Evolutionary conservation across 495 filamentous ascomycete genomes (phyloP), one percentile per base, ranked within the genome.

Genomic region (Penicillium bovifimosum): DNA sequence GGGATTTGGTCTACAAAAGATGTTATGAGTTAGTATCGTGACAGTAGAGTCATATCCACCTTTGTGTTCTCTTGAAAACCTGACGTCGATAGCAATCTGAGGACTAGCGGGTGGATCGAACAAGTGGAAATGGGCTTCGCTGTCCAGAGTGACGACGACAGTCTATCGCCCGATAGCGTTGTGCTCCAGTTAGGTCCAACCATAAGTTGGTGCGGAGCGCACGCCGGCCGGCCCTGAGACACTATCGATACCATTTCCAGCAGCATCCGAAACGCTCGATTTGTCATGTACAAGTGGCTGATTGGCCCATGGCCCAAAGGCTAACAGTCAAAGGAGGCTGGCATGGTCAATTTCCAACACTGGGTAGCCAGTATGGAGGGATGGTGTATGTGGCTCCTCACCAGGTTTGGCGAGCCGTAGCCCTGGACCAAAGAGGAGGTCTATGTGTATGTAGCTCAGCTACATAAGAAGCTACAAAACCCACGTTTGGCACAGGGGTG

Each of bases 81-180:
- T n/a, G n/a, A n/a, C n/a, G n/a, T n/a, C n/a, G n/a, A n/a, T n/a
- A n/a, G n/a, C n/a, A n/a, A n/a, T n/a, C n/a, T n/a, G n/a, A n/a
- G n/a, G n/a, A n/a, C n/a, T n/a, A 77, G 79, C 38, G 79, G 74
- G 18, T 82, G 74, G 63, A 63, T 81, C 28, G 80, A 83, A 52
- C 59, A 78, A 42, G 69, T 79, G 41, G 79, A 83, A 40, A 52
- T 74, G 5, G 50, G 58, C 40, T 60, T 65, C 38, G 29, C 45
- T 34, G 60, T 73, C 13, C 35, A 50, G 1, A 69, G 64, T 43
- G 73, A 77, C 54, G 78, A 80, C 57, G 61, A 62, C 35, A 70
- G 64, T 35, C 43, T 72, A 8, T 52, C 53, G 9, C 61, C 60
- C 9, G 60, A 61, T 32, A 68, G 64, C 44, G 31, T 50, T 4